Evolutionary conservation across 2,329 filamentous ascomycete genomes (phyloP).

Genomic region (Cercospora sojina): DNA sequence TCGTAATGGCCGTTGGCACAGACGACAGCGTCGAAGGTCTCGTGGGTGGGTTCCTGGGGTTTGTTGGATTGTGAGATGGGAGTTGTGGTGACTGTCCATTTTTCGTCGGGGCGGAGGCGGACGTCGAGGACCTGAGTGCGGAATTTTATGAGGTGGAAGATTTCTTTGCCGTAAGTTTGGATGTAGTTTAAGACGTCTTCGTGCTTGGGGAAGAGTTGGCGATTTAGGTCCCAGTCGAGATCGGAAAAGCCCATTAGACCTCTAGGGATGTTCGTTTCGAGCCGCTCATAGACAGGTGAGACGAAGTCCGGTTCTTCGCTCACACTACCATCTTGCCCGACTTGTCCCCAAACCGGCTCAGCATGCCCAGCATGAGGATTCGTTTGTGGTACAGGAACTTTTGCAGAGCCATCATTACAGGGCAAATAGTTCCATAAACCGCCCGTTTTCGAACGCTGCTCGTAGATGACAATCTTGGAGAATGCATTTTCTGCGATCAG

Average conservation of each 20-base stretch:
- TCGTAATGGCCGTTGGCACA: conserved; percentile 52
- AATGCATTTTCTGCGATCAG: conserved; percentile 71
- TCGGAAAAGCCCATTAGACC: conserved; percentile 79
- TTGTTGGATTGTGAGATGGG: conserved; percentile 3
- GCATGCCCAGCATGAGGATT: conserved; percentile 61
- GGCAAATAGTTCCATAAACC: conserved; percentile 83
- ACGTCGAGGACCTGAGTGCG: conserved; percentile 68
- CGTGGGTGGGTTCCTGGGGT: conserved; percentile 38
- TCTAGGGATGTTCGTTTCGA: conserved; percentile 79
- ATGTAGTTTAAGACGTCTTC: conserved; percentile 72
- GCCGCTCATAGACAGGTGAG: conserved; percentile 77
- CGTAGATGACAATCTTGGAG: conserved; percentile 70
- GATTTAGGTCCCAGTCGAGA: conserved; percentile 50
- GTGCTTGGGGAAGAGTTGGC: conserved; percentile 73
- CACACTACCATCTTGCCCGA: conserved; percentile 17
- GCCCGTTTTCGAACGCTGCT: conserved; percentile 73
- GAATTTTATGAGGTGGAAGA: conserved; percentile 68
- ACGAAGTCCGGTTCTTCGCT: conserved; percentile 61
- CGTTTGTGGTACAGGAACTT: conserved; percentile 63
- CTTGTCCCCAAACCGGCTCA: conserved; percentile 55
- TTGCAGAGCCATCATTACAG: conserved; percentile 45
- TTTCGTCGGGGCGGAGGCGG: conserved; percentile 31
- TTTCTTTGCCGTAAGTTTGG: conserved; percentile 65
- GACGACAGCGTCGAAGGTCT: conserved; percentile 56
- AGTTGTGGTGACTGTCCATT: conserved; percentile 62